Base-by-base conservation (phyloP, 2,329 filamentous ascomycete species). In the Trichoderma sp. region DNA sequence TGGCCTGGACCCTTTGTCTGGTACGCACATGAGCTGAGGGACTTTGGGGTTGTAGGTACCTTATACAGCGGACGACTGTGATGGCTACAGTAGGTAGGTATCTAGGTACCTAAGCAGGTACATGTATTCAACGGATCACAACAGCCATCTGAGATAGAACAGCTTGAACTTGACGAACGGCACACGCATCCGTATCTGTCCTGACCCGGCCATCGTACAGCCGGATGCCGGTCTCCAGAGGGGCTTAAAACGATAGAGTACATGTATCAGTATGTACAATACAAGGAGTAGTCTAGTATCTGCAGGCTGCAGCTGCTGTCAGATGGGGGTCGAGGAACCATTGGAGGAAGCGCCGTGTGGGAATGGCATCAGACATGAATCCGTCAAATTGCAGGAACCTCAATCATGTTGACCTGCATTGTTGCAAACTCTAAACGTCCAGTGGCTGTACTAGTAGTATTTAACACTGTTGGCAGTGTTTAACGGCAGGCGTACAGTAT, bases 331-430 rank as follows among this genome's bases (percentile, higher is more conserved):
- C 19, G 30, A 61, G 21, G 58, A 61, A 61, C 47, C 58, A 61
- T 61, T 51, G 34, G 21, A 61, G 34, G 47, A 43, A 9, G 30
- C 21, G 21, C 34, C 47, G 30, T 52, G 34, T 52, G 34, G 47
- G 2, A 52, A 50, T 51, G 58, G 58, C 58, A 61, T 61, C 28
- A 61, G 30, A 30, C 30, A 52, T 59, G 30, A 28, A 28, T 6
- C 9, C 30, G 30, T 30, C 39, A 61, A 52, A 61, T 61, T 61
- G 28, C 58, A 61, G 58, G 58, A 61, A 61, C 34, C 47, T 52
- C 17, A 7, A 21, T 61, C 34, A 61, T 61, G 58, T 43, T 43
- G 45, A 26, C 44, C 45, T 51, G 57, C 44, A 51, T 45, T 28
- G 56, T 48, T 48, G 56, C 19, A 39, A 48, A 50, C 56, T 47